These are phyloP conservation scores for Calcarisporium arbuscula DNA, from an alignment of 2,329 filamentous ascomycete genomes.

Conservation along the genomic window DNA sequence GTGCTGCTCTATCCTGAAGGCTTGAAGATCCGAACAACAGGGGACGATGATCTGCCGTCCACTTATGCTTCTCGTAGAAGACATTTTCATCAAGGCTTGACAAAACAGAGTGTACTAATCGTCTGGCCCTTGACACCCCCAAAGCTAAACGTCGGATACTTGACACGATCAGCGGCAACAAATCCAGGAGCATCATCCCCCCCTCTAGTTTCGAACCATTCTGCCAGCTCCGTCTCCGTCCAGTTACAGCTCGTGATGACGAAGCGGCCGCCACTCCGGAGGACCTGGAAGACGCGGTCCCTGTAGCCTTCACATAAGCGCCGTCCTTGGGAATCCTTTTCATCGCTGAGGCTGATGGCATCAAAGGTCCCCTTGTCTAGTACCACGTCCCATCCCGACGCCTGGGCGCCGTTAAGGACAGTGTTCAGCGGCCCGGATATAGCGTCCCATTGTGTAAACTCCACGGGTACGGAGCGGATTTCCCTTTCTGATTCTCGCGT, in stretches of 20 bases:
- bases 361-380: slow-evolving; percentile 99
- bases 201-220: slow-evolving; percentile 71
- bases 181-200: slow-evolving; percentile 37
- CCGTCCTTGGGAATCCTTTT: slow-evolving; percentile 44
- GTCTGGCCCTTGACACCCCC: slow-evolving; percentile 83
- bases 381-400: slow-evolving; percentile 73
- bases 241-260: slow-evolving; percentile 96
- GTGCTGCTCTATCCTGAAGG: too few species aligned
- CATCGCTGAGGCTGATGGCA: slow-evolving; percentile 72
- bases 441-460: slow-evolving; percentile 57
- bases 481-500: too few species aligned
- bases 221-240: slow-evolving; percentile 79
- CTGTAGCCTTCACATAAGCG: slow-evolving; percentile 72
- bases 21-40: too few species aligned
- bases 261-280: slow-evolving; percentile 65
- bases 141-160: slow-evolving; percentile 84
- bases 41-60: too few species aligned
- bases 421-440: slow-evolving; percentile 35
- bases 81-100: too few species aligned
- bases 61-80: too few species aligned
- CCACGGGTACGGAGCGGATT: slow-evolving; percentile 25
- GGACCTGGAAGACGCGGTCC: slow-evolving; percentile 58
- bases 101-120: slow-evolving; percentile 83
- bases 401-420: slow-evolving; percentile 24
- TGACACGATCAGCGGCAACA: slow-evolving; percentile 59